Base-by-base conservation (phyloP, 2,329 filamentous ascomycete genomes). In the Fusarium globosum region DNA sequence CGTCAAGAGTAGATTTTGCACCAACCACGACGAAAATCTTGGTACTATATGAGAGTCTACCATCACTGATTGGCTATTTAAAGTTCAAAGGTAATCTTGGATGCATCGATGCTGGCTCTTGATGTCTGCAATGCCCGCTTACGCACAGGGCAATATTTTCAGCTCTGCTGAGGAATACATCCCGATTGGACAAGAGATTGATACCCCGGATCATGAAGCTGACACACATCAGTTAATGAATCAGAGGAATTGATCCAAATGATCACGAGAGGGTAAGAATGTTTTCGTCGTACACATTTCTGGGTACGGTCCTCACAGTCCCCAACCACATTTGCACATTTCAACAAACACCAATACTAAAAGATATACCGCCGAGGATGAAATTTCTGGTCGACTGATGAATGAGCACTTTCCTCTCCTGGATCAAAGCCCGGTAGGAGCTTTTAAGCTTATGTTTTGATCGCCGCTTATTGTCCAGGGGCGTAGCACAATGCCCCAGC, bases 281-380 rank as follows among this genome's bases (percentile, higher is more conserved):
- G 14, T 28, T 21, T 28, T 11, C 7, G 6, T 16, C 2, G 14
- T 16, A 16, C n/a, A 35, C 20, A 10, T 12, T 30, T 48, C 26
- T 30, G 9, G 14, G 11, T 49, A 49, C 7, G 3, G 45, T 16
- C 9, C 10, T 30, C 16, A n/a, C 7, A 8, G 20, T 26, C 26
- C 12, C 14, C 7, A 4, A 1, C 11, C 2, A 4, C 14, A n/a
- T 16, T 30, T 12, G 4, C 15, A 49, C 7, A 7, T 13, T 18
- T 30, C 20, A n/a, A 18, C 3, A 13, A 18, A 6, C 6, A 30
- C 16, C 11, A 6, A 49, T 49, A 9, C 20, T 4, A 12, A n/a
- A 30, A 9, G 28, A 30, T n/a, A 4, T 8, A 13, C 28, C 4
- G 20, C 5, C 3, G 4, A 33, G 11, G 1, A 33, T 0, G 23